Evolutionary conservation across 371 early-diverging fungal genomes (phyloP).

Genomic region (Zopfochytrium polystomum): DNA sequence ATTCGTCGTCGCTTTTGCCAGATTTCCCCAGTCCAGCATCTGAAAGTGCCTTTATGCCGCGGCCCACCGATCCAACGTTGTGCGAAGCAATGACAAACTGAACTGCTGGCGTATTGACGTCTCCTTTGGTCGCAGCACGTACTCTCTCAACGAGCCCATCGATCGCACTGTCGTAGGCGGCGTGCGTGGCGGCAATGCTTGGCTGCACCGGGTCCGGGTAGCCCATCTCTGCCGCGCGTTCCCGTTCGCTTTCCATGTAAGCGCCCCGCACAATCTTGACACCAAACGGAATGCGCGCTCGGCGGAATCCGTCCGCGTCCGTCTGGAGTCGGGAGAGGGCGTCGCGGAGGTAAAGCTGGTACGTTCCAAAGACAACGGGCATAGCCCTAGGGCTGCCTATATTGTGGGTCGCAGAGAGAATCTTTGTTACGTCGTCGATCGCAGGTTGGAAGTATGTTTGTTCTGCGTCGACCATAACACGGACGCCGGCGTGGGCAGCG

Average conservation of each 20-base stretch:
- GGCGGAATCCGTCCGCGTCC: conserved; percentile 67
- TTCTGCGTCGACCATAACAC: conserved; percentile 92
- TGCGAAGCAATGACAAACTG: conserved; percentile 88
- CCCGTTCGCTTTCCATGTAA: conserved; percentile 85
- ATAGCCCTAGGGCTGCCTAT: conserved; percentile 20
- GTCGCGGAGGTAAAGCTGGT: conserved; percentile 92
- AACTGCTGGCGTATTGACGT: conserved; percentile 2
- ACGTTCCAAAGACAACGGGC: conserved; percentile 78
- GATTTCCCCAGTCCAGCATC: neutral
- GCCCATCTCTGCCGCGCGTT: conserved; percentile 66
- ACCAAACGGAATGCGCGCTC: conserved; percentile 74
- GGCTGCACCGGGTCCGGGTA: conserved; percentile 80
- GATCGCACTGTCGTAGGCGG: conserved; percentile 77
- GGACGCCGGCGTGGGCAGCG: conserved; percentile 62
- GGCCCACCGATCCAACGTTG: conserved; percentile 76
- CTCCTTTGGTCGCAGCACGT: conserved; percentile 2
- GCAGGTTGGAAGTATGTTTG: conserved; percentile 91
- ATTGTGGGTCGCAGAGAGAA: conserved; percentile 68
- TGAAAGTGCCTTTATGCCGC: conserved; percentile 34
- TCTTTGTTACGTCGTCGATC: conserved; percentile 79
- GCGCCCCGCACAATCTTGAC: conserved; percentile 86
- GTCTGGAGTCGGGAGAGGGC: conserved; percentile 60
- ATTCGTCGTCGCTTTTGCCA: neutral
- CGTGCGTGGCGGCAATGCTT: conserved; percentile 78
- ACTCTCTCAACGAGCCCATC: conserved; percentile 62